Base-by-base conservation (phyloP, 2,329 filamentous ascomycete species). In the Torrubiellomyces zombiae region DNA sequence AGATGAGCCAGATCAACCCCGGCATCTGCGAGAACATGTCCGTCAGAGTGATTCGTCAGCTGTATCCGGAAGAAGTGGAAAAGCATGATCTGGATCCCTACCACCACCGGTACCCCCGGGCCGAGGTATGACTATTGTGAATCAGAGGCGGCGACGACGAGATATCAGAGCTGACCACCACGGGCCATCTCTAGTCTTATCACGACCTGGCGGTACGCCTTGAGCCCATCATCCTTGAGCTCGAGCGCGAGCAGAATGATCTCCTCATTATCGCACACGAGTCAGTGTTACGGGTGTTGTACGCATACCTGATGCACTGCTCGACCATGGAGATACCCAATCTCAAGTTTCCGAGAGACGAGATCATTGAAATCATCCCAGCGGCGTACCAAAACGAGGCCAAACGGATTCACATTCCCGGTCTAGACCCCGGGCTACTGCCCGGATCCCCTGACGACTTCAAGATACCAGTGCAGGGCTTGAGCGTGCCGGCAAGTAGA, bases 361-460 rank as follows among this genome's bases (percentile, higher is more conserved):
- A 98, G 48, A 95, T 98, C 44, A 93, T 98, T 38, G 89, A 98
- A 60, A 94, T 98, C 45, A 91, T 95, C 30, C 91, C 89, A 3
- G 85, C 86, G 11, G 86, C 82, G 16, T 98, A 98, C 53, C 89
- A 94, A 56, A 98, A 98, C 45, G 78, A 89, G 50, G 81, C 86
- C 12, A 89, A 81, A 48, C 74, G 83, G 29, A 83, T 98, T 40
- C 74, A 78, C 39, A 92, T 98, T 33, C 77, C 80, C 5, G 65
- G 64, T 4, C 50, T 71, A 14, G 63, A 71, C 30, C 61, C 67
- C 9, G 62, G 67, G 24, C 72, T 83, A 25, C 67, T 91, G 9
- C 78, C 81, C 2, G 67, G 67, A 25, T 83, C 77, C 2, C 80
- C 83, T 1, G 75, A 91, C 50, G 79, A 83, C 34, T 75, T 89